Conservation (phyloP, 805 yeast species). For the Yarrowia keelungensis region DNA sequence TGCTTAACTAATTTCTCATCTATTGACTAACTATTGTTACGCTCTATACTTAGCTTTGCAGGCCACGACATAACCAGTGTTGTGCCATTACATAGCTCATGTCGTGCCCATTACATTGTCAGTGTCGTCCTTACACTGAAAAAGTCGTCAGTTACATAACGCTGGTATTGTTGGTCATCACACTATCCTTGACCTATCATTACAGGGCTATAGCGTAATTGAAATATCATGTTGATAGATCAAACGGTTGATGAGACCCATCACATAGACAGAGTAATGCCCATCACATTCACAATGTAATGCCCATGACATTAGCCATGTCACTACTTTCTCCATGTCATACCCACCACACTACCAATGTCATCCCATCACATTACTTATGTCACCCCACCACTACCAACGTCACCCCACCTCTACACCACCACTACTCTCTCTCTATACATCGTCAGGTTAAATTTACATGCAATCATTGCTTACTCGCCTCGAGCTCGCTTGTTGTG, state of each 20-base stretch:
- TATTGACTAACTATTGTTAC: no score
- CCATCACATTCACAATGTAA: background rate
- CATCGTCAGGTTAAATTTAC: conserved; percentile 35
- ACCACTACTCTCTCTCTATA: no score
- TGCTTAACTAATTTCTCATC: no score
- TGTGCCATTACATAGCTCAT: background rate
- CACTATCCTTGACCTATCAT: no score
- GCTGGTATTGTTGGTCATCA: no score
- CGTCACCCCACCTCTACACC: background rate
- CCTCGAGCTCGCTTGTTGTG: conserved; percentile 64
- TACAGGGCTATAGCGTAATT: no score
- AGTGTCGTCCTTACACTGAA: background rate
- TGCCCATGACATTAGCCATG: background rate
- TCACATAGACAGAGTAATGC: background rate
- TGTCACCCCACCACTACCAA: background rate
- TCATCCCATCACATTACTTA: background rate
- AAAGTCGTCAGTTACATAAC: no score
- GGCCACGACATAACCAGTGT: background rate
- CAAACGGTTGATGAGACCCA: no score
- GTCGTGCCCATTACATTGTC: background rate
- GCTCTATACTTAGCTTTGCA: background rate
- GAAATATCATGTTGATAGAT: no score
- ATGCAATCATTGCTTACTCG: conserved; percentile 33
- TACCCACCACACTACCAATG: background rate
- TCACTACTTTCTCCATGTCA: background rate